A percentile compares a stretch with the other conserved stretches of the same genome.
Evolutionary conservation across 75 land plant species (phyloP).

Genomic region (Pinus taeda): DNA sequence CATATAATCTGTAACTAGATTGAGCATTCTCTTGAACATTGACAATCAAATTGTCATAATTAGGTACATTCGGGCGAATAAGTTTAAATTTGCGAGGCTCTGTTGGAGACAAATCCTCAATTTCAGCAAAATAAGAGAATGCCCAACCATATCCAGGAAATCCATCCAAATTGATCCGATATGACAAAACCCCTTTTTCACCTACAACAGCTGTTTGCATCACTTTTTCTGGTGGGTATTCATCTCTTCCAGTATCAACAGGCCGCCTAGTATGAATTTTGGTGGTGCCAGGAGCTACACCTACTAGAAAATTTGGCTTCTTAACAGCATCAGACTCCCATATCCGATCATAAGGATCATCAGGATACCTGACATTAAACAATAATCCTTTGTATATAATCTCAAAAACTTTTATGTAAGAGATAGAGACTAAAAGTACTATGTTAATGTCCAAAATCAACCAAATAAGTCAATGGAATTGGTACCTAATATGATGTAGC

Average conservation of each 20-base stretch:
- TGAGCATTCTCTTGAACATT: constrained; percentile 71
- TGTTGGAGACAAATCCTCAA: constrained; percentile 54
- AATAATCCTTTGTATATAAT: not conserved
- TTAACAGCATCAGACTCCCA: constrained; percentile 73
- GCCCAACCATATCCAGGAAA: constrained; percentile 80
- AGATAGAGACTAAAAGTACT: not conserved
- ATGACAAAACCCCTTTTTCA: constrained; percentile 51
- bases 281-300: constrained; percentile 58
- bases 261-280: constrained; percentile 50
- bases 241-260: constrained; percentile 29
- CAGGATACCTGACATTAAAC: constrained; percentile 67
- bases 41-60: constrained; percentile 37
- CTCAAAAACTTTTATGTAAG: not conserved
- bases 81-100: constrained; percentile 65
- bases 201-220: constrained; percentile 96
- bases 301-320: constrained; percentile 64
- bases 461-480: not conserved
- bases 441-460: not conserved
- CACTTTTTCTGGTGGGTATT: constrained; percentile 71
- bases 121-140: constrained; percentile 75
- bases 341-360: constrained; percentile 82
- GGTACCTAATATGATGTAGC: not conserved
- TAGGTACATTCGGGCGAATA: constrained; percentile 29
- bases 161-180: constrained; percentile 60
- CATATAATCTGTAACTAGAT: constrained; percentile 62